These are phyloP conservation scores for Starmerella khaoyaiensis DNA, from an alignment of 805 yeast species.

Conservation along the genomic window DNA sequence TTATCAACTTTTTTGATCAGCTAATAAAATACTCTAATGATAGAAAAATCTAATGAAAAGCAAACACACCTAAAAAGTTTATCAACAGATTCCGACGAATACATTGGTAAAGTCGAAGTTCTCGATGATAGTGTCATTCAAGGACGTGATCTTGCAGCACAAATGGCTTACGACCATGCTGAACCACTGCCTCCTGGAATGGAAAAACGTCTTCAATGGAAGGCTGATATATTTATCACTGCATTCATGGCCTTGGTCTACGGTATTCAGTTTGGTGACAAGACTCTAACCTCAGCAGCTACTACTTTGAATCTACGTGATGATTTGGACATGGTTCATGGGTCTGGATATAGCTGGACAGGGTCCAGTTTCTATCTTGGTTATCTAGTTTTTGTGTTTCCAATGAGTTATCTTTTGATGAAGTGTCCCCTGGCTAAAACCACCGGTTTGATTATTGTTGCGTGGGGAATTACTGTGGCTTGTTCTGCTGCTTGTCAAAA, in stretches of 20 bases:
- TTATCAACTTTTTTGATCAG: too few relatives aligned
- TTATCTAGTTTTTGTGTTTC: slow-evolving; percentile 43
- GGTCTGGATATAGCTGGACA: slow-evolving; percentile 30
- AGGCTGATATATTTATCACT: background rate
- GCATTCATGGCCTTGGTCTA: slow-evolving; percentile 5
- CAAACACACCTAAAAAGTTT: too few relatives aligned
- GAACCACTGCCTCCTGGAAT: slow-evolving; percentile 2
- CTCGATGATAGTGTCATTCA: too few relatives aligned
- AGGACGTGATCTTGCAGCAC: too few relatives aligned
- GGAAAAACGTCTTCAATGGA: background rate
- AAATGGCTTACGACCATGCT: background rate
- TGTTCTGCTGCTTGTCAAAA: slow-evolving; percentile 35
- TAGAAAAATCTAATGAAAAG: too few relatives aligned
- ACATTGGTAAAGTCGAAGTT: too few relatives aligned
- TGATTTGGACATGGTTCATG: slow-evolving; percentile 3
- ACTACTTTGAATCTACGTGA: background rate
- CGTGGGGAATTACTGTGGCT: slow-evolving; percentile 49
- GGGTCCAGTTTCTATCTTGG: slow-evolving; percentile 51
- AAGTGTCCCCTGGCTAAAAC: slow-evolving; percentile 43
- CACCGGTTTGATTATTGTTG: slow-evolving; percentile 34
- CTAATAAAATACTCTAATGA: too few relatives aligned
- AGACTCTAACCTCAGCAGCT: slow-evolving; percentile 7
- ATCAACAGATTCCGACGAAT: too few relatives aligned
- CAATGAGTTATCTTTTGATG: slow-evolving; percentile 37
- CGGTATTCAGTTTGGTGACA: slow-evolving; percentile 15